Evolutionary conservation across 805 yeast species (phyloP).

Genomic region (Saturnispora besseyi): DNA sequence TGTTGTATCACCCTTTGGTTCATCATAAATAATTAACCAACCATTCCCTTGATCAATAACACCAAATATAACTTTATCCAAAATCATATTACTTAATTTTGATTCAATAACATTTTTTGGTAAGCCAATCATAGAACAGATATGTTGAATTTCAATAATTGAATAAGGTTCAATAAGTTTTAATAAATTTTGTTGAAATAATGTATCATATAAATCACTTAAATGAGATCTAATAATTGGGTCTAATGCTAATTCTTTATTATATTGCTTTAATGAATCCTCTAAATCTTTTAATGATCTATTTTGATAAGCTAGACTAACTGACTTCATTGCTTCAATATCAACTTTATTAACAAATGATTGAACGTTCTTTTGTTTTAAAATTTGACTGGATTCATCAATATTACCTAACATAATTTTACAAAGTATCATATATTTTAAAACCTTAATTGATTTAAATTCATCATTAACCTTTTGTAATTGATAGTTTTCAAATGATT

Average conservation of each 20-base stretch:
- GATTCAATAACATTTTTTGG: slow-evolving; percentile 87
- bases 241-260: slow-evolving; percentile 72
- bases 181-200: slow-evolving; percentile 85
- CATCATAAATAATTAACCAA: slow-evolving; percentile 86
- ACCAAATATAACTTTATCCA: slow-evolving; percentile 91
- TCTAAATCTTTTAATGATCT: slow-evolving; percentile 90
- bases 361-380: slow-evolving; percentile 52
- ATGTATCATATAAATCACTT: slow-evolving; percentile 83
- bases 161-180: slow-evolving; percentile 95
- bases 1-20: slow-evolving; percentile 80
- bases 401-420: slow-evolving; percentile 87
- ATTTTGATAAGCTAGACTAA: slow-evolving; percentile 81
- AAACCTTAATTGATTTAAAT: slow-evolving; percentile 43
- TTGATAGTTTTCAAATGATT: slow-evolving; percentile 86
- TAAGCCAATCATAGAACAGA: slow-evolving; percentile 80
- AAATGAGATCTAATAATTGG: slow-evolving; percentile 86
- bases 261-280: slow-evolving; percentile 62
- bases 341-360: slow-evolving; percentile 53
- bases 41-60: slow-evolving; percentile 98
- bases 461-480: slow-evolving; percentile 31
- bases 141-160: slow-evolving; percentile 86
- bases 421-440: slow-evolving; percentile 87
- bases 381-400: slow-evolving; percentile 74
- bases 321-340: slow-evolving; percentile 92
- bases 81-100: slow-evolving; percentile 90